These are phyloP conservation scores for Leucocoprinus sp. DNA, from an alignment of 768 basidiomycete genomes.

Conservation along the genomic window DNA sequence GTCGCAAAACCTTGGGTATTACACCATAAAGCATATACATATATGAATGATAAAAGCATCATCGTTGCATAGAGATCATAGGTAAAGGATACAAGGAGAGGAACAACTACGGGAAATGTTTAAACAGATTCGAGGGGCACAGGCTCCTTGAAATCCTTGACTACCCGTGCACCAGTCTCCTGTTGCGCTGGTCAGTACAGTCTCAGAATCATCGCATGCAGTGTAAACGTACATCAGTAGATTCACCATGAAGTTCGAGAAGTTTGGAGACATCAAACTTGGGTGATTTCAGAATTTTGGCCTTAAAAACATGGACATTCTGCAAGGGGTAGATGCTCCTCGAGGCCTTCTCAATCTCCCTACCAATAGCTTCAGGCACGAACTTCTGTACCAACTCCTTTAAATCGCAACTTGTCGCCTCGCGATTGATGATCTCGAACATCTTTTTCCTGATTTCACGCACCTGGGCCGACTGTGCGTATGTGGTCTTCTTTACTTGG, in stretches of 20 bases:
- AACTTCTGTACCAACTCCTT: slow-evolving; percentile 99
- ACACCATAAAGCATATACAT: slow-evolving; percentile 18
- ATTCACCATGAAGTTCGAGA: slow-evolving; percentile 93
- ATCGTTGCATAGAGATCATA: slow-evolving; percentile 19
- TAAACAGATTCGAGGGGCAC: slow-evolving; percentile 89
- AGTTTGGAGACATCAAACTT: slow-evolving; percentile 95
- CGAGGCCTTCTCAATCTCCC: slow-evolving; percentile 98
- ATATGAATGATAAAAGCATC: slow-evolving; percentile 16
- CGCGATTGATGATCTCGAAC: slow-evolving; percentile 98
- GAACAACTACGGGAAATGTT: slow-evolving; percentile 31
- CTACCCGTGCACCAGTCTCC: slow-evolving; percentile 93
- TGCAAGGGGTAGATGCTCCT: slow-evolving; percentile 97
- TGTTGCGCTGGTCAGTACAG: slow-evolving; percentile 22
- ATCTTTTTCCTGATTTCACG: slow-evolving; percentile 99
- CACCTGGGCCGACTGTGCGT: slow-evolving; percentile 91
- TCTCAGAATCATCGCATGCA: slow-evolving; percentile 10
- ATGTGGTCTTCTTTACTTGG: slow-evolving; percentile 99
- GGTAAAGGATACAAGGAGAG: slow-evolving; percentile 21
- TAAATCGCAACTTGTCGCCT: slow-evolving; percentile 90
- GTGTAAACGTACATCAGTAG: slow-evolving; percentile 68
- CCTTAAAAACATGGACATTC: slow-evolving; percentile 98
- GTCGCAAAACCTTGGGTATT: slow-evolving; percentile 1
- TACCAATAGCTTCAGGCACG: slow-evolving; percentile 96
- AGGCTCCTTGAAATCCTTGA: slow-evolving; percentile 97
- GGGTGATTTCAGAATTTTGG: slow-evolving; percentile 97